Conservation (phyloP, 2,329 filamentous ascomycete species). For the Sarocladium brachiariae region DNA sequence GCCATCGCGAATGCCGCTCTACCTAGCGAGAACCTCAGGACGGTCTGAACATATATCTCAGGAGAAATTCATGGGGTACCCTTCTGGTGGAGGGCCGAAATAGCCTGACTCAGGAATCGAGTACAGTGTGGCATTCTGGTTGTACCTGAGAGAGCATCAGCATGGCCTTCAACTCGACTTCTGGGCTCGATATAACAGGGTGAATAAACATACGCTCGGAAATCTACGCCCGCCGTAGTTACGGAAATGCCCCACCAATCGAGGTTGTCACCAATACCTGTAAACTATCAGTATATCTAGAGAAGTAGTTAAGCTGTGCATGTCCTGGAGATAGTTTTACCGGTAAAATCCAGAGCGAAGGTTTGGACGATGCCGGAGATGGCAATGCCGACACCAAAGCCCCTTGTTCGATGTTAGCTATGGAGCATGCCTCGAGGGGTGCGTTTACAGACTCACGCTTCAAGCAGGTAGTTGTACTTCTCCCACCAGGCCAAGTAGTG, state of each 20-base stretch:
- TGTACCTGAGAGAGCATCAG: not conserved
- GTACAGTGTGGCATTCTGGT: constrained; percentile 4
- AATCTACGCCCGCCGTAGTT: constrained; percentile 1
- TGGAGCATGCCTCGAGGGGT: not conserved
- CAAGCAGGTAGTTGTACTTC: constrained; percentile 25
- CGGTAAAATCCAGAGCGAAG: constrained; percentile 29
- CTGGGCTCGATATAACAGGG: not conserved
- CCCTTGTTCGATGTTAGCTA: not conserved
- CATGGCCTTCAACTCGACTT: not conserved
- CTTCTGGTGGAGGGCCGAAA: constrained; percentile 1
- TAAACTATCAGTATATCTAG: not conserved
- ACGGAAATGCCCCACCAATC: constrained; percentile 40
- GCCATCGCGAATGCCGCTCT: too few species aligned
- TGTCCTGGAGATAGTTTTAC: constrained; percentile 16
- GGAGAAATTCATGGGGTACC: constrained; percentile 5
- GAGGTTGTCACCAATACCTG: constrained; percentile 20
- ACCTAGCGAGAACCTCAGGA: too few species aligned
- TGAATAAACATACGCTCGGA: not conserved
- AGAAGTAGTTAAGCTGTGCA: constrained; percentile 19
- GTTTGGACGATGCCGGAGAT: constrained; percentile 40
- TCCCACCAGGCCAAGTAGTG: constrained; percentile 33
- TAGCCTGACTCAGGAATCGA: not conserved
- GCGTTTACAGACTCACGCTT: not conserved
- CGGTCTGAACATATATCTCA: too few species aligned
- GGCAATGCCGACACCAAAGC: constrained; percentile 37